Base-by-base conservation (phyloP, 257 asterid genomes). In the Solanum medicagineum region DNA sequence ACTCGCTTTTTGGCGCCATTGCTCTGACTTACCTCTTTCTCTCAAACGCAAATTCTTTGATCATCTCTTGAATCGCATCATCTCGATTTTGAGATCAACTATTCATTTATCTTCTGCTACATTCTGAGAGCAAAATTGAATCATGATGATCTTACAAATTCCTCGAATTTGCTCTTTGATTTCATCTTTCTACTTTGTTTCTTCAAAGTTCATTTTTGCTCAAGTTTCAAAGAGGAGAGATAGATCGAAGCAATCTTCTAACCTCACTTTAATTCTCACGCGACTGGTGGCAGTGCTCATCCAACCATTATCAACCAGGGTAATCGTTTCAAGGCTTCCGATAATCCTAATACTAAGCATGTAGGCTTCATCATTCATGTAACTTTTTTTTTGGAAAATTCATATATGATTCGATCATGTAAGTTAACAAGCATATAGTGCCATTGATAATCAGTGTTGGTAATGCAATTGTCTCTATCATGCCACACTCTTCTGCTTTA, bases 281-380 rank as follows among this genome's bases (percentile, higher is more conserved):
- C 95, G 86, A 89, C 91, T 26, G 95, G 95, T 1, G 94, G 95
- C 17, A 92, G 95, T 10, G 86, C 94, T 13, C 83, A 87, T 65
- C 92, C 95, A 83, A 92, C 93, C 80, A 91, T 92, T 56, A 84
- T 92, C 29, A 91, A 94, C 91, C 94, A 91, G 90, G 95, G 95
- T 14, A 92, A 92, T 44, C 88, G 94, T 29, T 91, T 90, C 92
- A 90, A 85, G 87, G 93, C 93, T 73, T 81, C 92, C 10, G 40
- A 90, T 71, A 87, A 90, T 44, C 74, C 77, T 0, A 8, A 66
- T 88, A 87, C 90, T 32, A 92, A 91, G 66, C 87, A 92, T 92
- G 95, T 92, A 90, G 1, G 10, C 15, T 47, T 74, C 81, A 44
- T 40, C n/a, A 47, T 13, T 47, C 20, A 14, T 24, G 29, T 65